phyloP scores from a whole-genome alignment of 192 early-diverging fungal species.

The Coemansia sp. region DNA sequence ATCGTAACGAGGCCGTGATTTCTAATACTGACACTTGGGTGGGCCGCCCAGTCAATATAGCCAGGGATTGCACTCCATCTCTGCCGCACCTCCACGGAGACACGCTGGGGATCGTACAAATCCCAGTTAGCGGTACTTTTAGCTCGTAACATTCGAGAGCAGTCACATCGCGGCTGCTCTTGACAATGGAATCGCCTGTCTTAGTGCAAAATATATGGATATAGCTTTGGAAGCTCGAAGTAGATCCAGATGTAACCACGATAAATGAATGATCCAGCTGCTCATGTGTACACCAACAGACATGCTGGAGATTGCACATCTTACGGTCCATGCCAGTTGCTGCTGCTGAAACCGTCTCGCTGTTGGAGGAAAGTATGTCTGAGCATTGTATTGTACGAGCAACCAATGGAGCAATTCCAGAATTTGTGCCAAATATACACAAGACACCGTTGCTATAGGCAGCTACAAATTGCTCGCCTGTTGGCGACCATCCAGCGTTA shows the following conservation, averaged over 20 bases:
- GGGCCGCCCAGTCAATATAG: slow-evolving; percentile 8
- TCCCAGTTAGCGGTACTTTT: slow-evolving; percentile 1
- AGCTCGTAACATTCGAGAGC: slow-evolving; percentile 6
- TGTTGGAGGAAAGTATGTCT: slow-evolving; percentile 1
- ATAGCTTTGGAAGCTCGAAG: slow-evolving; percentile 12
- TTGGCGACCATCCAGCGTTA: slow-evolving; percentile 43
- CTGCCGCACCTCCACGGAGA: slow-evolving; percentile 40
- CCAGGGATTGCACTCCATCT: slow-evolving; percentile 20
- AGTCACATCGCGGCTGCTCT: slow-evolving; percentile 16
- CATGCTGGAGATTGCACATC: slow-evolving; percentile 10
- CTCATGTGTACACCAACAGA: slow-evolving; percentile 40
- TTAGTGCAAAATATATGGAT: slow-evolving; percentile 22
- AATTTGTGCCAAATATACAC: slow-evolving; percentile 23
- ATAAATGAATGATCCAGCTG: slow-evolving; percentile 30
- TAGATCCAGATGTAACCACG: slow-evolving; percentile 26
- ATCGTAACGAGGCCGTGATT: slow-evolving; percentile 12
- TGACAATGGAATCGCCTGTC: slow-evolving; percentile 3
- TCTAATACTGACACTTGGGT: slow-evolving; percentile 11
- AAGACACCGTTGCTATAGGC: slow-evolving; percentile 36
- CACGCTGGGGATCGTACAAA: slow-evolving; percentile 12
- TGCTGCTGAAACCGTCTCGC: neutral
- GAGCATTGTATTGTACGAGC: slow-evolving; percentile 17
- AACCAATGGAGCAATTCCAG: slow-evolving; percentile 11
- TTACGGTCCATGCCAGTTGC: slow-evolving; percentile 15
- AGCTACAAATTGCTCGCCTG: slow-evolving; percentile 23